Percentiles rank a stretch among this genome's conserved stretches.
These are phyloP conservation scores for Eudorina sp. DNA, from an alignment of 139 green algal species.

Conservation along the genomic window DNA sequence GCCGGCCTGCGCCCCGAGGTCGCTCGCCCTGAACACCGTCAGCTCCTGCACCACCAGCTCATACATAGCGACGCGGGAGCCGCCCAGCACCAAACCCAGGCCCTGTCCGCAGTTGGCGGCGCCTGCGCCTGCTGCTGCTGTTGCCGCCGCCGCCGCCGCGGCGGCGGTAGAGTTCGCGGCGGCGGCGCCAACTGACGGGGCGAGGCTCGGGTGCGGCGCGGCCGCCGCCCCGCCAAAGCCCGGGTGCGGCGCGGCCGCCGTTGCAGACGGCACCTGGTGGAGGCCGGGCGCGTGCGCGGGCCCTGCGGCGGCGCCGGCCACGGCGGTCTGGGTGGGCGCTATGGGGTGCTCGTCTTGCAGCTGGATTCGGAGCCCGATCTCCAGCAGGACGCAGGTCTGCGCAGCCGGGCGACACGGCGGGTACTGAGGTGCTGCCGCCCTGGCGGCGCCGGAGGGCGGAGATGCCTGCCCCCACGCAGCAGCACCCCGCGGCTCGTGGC, in stretches of 20 bases:
- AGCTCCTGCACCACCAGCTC: conserved; percentile 20
- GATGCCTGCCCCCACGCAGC: not conserved
- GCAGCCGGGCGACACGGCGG: not conserved
- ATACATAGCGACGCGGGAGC: conserved; percentile 11
- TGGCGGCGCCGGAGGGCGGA: not conserved
- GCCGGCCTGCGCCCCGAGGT: not conserved
- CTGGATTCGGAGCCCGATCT: conserved; percentile 2
- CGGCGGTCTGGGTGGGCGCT: not conserved
- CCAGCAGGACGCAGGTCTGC: conserved; percentile 31
- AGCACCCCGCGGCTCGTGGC: not conserved
- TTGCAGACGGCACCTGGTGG: not conserved
- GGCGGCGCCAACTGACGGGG: not conserved
- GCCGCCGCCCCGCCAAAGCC: not conserved
- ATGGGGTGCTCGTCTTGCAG: conserved; percentile 6
- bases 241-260: not conserved
- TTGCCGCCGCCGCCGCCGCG: not conserved
- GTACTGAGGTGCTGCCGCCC: not conserved
- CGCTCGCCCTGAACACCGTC: conserved; percentile 8
- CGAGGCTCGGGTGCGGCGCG: not conserved
- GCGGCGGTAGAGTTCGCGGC: not conserved
- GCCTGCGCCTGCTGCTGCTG: no score
- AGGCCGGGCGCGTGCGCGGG: no score
- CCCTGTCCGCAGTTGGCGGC: not conserved
- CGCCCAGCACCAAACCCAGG: not conserved
- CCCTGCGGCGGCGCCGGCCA: not conserved